Evolutionary conservation across 1,284 basidiomycete genomes (phyloP).

Genomic region (Agroathelia rolfsii): DNA sequence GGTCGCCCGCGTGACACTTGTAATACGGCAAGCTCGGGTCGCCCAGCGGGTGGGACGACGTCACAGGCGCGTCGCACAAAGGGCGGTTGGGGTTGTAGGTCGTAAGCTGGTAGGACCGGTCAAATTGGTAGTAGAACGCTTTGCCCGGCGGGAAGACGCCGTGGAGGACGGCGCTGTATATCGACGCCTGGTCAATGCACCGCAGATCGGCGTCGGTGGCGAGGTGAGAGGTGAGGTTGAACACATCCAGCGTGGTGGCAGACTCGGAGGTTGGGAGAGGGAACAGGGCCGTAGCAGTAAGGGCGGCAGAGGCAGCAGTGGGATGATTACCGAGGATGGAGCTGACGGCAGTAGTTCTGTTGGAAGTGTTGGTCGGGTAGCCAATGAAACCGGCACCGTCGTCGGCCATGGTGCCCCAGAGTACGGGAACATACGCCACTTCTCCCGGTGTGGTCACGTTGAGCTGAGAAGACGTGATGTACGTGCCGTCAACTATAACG

Average conservation of each 20-base stretch:
- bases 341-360: background rate
- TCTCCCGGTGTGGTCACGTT: too few relatives aligned
- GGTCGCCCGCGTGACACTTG: conserved; percentile 31
- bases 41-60: conserved; percentile 23
- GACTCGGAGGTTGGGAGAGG: conserved; percentile 15
- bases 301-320: conserved; percentile 1
- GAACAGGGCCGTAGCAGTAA: conserved; percentile 18
- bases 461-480: conserved; percentile 9
- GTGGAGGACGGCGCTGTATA: conserved; percentile 22
- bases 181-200: conserved; percentile 30
- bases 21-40: conserved; percentile 21
- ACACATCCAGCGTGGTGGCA: conserved; percentile 22
- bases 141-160: conserved; percentile 23
- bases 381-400: conserved; percentile 28
- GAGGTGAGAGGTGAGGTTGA: conserved; percentile 26
- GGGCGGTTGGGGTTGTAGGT: conserved; percentile 28
- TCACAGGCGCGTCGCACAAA: conserved; percentile 25
- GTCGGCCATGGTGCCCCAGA: conserved; percentile 22
- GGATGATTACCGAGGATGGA: background rate
- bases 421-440: conserved; percentile 12
- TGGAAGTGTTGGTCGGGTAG: conserved; percentile 17
- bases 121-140: conserved; percentile 28
- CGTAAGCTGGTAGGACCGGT: conserved; percentile 25
- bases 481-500: conserved; percentile 13
- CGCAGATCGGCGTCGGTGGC: conserved; percentile 28